These are phyloP conservation scores for Lachnellula suecica DNA, from an alignment of 2,329 filamentous ascomycete species.

Conservation along the genomic window DNA sequence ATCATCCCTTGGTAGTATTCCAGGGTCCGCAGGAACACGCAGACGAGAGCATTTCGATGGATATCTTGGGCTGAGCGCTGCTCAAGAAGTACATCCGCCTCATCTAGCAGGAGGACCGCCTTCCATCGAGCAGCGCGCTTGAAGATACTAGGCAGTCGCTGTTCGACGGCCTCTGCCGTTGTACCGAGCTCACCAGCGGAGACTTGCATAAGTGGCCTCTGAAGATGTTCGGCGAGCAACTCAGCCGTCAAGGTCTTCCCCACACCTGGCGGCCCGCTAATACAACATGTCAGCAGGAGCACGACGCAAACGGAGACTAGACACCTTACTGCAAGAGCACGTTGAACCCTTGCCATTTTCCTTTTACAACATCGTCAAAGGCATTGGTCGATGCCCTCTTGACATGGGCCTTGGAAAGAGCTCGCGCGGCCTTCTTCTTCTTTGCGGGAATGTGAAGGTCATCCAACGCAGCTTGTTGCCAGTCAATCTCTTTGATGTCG, in stretches of 20 bases:
- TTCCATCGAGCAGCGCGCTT: constrained; percentile 48
- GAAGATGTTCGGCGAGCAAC: neutral
- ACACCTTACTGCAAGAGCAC: constrained; percentile 6
- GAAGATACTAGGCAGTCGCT: constrained; percentile 2
- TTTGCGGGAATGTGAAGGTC: constrained; percentile 22
- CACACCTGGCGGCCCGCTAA: neutral
- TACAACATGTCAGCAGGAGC: constrained; percentile 1
- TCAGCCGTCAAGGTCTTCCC: neutral
- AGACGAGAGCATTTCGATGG: constrained; percentile 31
- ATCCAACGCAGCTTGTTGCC: neutral
- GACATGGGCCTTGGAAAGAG: no score
- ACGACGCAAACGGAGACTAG: neutral
- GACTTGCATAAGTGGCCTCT: constrained; percentile 2
- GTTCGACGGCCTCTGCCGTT: neutral
- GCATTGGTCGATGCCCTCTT: no score
- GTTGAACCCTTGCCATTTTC: constrained; percentile 4
- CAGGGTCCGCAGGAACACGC: constrained; percentile 35
- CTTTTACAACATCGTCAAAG: no score
- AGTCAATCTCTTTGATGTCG: constrained; percentile 17
- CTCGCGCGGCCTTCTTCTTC: no score
- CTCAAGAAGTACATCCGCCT: no score
- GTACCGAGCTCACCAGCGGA: neutral
- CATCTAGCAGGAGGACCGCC: constrained; percentile 64
- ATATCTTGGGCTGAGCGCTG: constrained; percentile 27
- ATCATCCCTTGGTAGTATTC: constrained; percentile 40